phyloP scores from a whole-genome alignment of 495 filamentous ascomycete genomes.

The Elaphomyces granulatus region DNA sequence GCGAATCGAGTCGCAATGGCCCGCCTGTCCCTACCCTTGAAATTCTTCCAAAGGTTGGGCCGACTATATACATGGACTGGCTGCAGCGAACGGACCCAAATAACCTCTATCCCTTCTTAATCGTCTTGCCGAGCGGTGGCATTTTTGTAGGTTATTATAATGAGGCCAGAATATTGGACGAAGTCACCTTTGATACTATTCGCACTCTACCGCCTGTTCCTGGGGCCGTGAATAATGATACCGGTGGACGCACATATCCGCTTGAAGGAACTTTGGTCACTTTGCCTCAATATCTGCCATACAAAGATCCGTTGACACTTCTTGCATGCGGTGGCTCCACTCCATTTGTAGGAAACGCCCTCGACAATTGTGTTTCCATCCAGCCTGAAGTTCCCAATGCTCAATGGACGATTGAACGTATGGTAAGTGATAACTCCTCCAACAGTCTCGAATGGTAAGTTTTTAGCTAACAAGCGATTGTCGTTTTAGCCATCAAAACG shows the following conservation, averaged over 20 bases:
- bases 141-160: constrained; percentile 54
- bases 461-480: constrained; percentile 4
- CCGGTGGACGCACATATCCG: constrained; percentile 46
- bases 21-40: constrained; percentile 45
- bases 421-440: constrained; percentile 22
- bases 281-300: constrained; percentile 44
- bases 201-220: constrained; percentile 44
- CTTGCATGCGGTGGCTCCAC: constrained; percentile 50
- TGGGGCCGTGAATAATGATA: constrained; percentile 41
- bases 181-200: constrained; percentile 37
- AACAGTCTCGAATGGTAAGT: not conserved
- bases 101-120: constrained; percentile 48
- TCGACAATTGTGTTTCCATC: constrained; percentile 53
- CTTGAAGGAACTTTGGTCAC: constrained; percentile 44
- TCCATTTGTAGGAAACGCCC: constrained; percentile 27
- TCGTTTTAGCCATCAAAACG: constrained; percentile 40
- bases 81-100: constrained; percentile 47
- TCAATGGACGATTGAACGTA: constrained; percentile 46
- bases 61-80: constrained; percentile 40
- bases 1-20: constrained; percentile 46
- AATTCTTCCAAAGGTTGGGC: constrained; percentile 36
- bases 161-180: constrained; percentile 46
- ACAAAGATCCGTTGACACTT: constrained; percentile 36
- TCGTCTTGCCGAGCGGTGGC: constrained; percentile 41
- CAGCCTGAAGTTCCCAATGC: constrained; percentile 40